Base-by-base conservation (phyloP, 352 stramenopile species). In the Pseudoperonospora humuli region DNA sequence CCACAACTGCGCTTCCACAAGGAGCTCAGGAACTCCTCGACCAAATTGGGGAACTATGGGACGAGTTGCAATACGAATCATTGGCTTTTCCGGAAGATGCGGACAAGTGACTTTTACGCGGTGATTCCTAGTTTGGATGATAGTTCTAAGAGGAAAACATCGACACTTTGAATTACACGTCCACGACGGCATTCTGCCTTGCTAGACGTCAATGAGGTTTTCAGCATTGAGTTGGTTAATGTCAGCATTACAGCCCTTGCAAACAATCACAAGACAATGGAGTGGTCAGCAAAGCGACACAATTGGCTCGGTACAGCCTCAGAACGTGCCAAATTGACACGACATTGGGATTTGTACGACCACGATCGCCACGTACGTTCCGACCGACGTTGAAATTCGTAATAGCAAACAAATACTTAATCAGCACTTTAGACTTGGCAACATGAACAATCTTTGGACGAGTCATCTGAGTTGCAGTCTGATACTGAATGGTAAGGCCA, bases 301-400 rank as follows among this genome's bases (percentile, higher is more conserved):
- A 29, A 5, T 32, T 19, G 21, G 2, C 24, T 17, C 25, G 13
- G 2, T 15, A 19, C 14, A 53, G 4, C 21, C 24, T 27, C 34
- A 18, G 5, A 46, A 54, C 63, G 7, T 72, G 84, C 82, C 36
- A 98, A 61, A 98, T 79, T 8, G 78, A 75, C 5, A 81, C 72
- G 7, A 99, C 73, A 58, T 93, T 98, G 9, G 97, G 97, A 49
- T 83, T 50, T n/a, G 96, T 99, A 36, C 97, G 82, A 7, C 96
- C 95, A 25, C 97, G 88, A 74, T 99, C 97, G 13, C 96, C 95
- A 99, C 96, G 61, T 99, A 99, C 7, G 96, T 98, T 33, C 92
- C 92, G 3, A 93, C 96, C 24, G 84, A 96, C 2, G 96, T 99
- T 24, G 75, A 93, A 19, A 99, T 67, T 23, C 88, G 71, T 43